Evolutionary conservation across 2,329 filamentous ascomycete species (phyloP), one percentile per base, ranked within the genome.

Genomic region (Colletotrichum godetiae): DNA sequence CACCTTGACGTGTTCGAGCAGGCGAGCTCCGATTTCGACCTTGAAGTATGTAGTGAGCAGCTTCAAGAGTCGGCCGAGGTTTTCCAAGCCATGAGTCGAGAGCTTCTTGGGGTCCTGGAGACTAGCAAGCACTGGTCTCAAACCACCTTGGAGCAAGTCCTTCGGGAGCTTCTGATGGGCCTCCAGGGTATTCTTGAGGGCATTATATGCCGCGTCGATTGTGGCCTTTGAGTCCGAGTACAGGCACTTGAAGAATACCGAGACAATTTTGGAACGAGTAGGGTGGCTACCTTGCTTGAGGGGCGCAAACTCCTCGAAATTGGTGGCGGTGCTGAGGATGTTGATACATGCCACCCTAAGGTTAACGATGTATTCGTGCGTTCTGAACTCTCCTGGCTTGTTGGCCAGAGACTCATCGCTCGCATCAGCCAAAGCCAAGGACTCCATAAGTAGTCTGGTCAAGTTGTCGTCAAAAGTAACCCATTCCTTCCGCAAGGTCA

Each of bases 1-100:
- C 12, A 92, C 90, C 80, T 96, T 96, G 83, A 98, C 93, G 78
- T 99, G 97, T 76, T 98, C 96, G 11, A 99, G 87, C n/a, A 99
- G 85, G 29, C 97, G 91, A 27, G 94, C 91, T 7, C 97, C 97
- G 67, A 99, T 99, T 81, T 99, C 97, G 0, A 98, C 95, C 83
- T 99, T 99, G 84, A 99, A 99, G 82, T 99, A 99, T 73, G 97
- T 98, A 0, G 96, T 99, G 22, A 99, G 87, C 2, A 99, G 88
- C 75, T 97, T 96, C 73, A 99, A 84, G 1, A 99, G 88, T 52
- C 96, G 92, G 22, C 95, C 95, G 37, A 99, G 86, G 31, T 97
- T 97, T 80, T 98, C 95, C 5, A 99, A 86, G 2, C 95, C 95
- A 78, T 95, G 93, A 0, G 96, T 94, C 24, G 92, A 97, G 24